Evolutionary conservation across 75 land plant species (phyloP).

Genomic region (Cupressus sempervirens): DNA sequence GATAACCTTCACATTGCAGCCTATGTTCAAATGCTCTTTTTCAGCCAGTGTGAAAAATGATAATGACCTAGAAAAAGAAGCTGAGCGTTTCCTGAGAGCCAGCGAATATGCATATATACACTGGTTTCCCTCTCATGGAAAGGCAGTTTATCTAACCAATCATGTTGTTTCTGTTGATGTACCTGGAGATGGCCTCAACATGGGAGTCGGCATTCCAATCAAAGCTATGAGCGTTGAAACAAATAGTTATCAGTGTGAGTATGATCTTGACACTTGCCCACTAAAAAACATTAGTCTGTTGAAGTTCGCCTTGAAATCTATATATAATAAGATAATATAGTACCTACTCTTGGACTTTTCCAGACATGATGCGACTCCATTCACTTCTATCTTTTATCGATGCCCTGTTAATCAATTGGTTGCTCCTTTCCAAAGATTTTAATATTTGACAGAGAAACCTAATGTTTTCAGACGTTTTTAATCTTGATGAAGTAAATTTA

Average conservation of each 20-base stretch:
- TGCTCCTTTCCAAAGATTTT: too few species aligned
- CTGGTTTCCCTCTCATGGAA: not conserved
- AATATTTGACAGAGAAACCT: too few species aligned
- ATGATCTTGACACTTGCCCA: not conserved
- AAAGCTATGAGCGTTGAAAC: not conserved
- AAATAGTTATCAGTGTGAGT: not conserved
- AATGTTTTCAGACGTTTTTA: too few species aligned
- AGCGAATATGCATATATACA: not conserved
- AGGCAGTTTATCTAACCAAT: not conserved
- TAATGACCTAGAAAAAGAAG: not conserved
- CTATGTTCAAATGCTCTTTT: too few species aligned
- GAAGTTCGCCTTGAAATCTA: too few species aligned
- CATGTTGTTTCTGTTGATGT: not conserved
- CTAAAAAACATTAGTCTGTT: not conserved
- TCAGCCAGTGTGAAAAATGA: not conserved
- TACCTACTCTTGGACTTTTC: too few species aligned
- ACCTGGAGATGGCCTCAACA: not conserved
- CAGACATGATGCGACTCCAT: too few species aligned
- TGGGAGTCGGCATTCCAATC: not conserved
- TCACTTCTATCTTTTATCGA: too few species aligned
- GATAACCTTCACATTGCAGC: too few species aligned
- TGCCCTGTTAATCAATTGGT: too few species aligned
- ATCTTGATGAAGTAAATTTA: too few species aligned
- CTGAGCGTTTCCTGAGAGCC: not conserved
- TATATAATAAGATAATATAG: too few species aligned